Evolutionary conservation across 2,329 filamentous ascomycete species (phyloP), one percentile per base, ranked within the genome.

Genomic region (Penicillium sp.): DNA sequence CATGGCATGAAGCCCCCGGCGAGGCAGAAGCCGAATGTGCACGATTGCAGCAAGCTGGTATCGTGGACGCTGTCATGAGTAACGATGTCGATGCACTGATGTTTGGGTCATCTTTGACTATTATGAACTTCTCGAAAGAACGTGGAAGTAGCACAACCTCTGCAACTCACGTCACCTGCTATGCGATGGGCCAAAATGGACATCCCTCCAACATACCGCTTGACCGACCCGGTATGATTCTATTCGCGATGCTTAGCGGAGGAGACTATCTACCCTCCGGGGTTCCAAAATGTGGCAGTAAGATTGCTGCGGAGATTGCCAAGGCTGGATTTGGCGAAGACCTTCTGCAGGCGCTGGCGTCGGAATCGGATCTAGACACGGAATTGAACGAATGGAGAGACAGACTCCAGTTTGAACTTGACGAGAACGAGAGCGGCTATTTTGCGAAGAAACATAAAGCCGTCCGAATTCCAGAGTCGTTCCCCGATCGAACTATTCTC

Each of bases 1-100:
- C 84, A 1, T 80, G 81, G 41, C 90, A 97, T 67, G 83, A 89
- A 62, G 93, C 93, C 5, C 93, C 92, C 0, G 93, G 93, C 9
- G 93, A 99, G 66, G 93, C 92, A 3, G 93, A 99, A 67, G 93
- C 93, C 1, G 93, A 99, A 72, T 99, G 93, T 58, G 93, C 93
- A 0, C 73, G 93, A 13, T 71, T 99, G 3, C 91, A 99, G 64
- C 78, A 80, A 51, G 80, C 85, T 38, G 90, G 89, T 0, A 76
- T 95, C 8, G 91, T 95, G 1, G 93, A 99, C 68, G 92, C 89
- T 0, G 93, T 97, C 1, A 77, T 99, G 60, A 96, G 89, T 67
- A 91, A 99, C 67, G 93, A 99, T 75, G 90, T 96, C 36, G 93
- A 99, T 66, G 93, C 92, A 2, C 81, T 97, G 62, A 97, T 97